Conservation (phyloP, 192 early-diverging fungal species). For the Borealophlyctis nickersoniae region DNA sequence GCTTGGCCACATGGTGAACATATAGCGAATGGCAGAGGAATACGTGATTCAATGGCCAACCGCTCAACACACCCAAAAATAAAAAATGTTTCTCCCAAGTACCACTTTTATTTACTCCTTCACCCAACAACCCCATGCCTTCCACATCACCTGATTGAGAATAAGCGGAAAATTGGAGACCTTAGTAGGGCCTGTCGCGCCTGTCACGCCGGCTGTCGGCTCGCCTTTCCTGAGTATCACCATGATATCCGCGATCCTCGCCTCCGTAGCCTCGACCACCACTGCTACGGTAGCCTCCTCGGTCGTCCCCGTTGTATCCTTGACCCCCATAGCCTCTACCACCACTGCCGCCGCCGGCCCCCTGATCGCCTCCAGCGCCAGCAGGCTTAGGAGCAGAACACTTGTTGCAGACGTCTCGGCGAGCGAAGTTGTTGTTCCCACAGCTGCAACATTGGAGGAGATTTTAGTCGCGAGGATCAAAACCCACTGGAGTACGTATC, state of each 20-base stretch:
- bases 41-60: too few relatives aligned
- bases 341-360: slow-evolving; percentile 19
- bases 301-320: slow-evolving; percentile 2
- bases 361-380: slow-evolving; percentile 33
- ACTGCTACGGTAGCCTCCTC: slow-evolving; percentile 8
- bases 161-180: too few relatives aligned
- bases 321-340: slow-evolving; percentile 14
- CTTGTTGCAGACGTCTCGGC: slow-evolving; percentile 59
- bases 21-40: too few relatives aligned
- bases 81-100: too few relatives aligned
- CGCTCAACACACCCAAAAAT: too few relatives aligned
- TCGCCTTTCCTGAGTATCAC: slow-evolving; percentile 19
- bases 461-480: not conserved
- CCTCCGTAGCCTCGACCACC: slow-evolving; percentile 21
- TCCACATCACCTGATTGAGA: too few relatives aligned
- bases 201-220: slow-evolving; percentile 28
- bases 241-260: slow-evolving; percentile 1
- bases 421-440: slow-evolving; percentile 65
- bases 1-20: too few relatives aligned
- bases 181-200: slow-evolving; percentile 36
- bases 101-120: too few relatives aligned
- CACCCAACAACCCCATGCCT: too few relatives aligned
- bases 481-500: not conserved
- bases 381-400: slow-evolving; percentile 57
- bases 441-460: too few relatives aligned